phyloP scores from a whole-genome alignment of 2,329 filamentous ascomycete species.

The Alternaria ethzedia region DNA sequence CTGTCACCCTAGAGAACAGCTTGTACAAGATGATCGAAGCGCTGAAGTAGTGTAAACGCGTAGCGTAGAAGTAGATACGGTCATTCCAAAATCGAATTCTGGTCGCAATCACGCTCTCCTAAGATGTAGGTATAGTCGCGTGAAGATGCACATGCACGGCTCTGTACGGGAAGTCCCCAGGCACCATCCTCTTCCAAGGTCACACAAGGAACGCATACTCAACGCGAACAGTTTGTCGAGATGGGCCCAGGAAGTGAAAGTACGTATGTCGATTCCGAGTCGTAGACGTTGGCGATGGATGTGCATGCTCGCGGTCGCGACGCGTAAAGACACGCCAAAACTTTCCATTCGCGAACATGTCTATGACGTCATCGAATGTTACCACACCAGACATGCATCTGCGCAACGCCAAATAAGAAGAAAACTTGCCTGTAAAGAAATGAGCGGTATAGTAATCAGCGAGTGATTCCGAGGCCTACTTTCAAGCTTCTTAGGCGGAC shows the following conservation, averaged over 20 bases:
- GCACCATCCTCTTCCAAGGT: background rate
- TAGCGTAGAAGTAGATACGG: background rate
- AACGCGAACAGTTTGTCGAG: background rate
- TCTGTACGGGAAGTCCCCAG: background rate
- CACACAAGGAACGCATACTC: background rate
- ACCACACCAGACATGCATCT: background rate
- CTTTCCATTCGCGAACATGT: background rate
- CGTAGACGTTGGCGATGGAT: background rate
- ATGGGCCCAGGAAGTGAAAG: background rate
- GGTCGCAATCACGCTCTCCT: background rate
- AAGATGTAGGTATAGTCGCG: background rate
- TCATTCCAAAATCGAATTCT: background rate
- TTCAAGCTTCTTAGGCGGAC: background rate
- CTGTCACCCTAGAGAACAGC: slow-evolving; percentile 41
- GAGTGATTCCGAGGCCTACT: background rate
- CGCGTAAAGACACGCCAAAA: background rate
- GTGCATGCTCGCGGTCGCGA: background rate
- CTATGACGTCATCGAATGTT: background rate
- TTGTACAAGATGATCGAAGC: slow-evolving; percentile 42
- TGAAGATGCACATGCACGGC: background rate
- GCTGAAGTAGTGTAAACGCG: slow-evolving; percentile 10
- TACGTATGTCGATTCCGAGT: background rate
- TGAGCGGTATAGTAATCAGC: background rate
- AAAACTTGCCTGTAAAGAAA: background rate
- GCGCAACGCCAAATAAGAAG: background rate